These are phyloP conservation scores for Aspergillus amoenus DNA, from an alignment of 2,329 filamentous ascomycete genomes.

Conservation along the genomic window DNA sequence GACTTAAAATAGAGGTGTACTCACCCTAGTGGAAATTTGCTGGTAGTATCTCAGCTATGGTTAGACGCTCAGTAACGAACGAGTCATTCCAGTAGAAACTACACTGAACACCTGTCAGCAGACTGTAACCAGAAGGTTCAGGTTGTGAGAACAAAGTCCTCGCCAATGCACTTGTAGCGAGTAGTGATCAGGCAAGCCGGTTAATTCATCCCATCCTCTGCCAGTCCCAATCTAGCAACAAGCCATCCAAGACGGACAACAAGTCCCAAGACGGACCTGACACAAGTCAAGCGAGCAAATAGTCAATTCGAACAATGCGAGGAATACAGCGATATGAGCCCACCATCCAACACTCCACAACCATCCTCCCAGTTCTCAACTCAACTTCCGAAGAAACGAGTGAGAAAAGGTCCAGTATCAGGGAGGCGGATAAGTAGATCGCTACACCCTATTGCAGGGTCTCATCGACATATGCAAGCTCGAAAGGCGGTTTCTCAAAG, in stretches of 20 bases:
- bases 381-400: conserved; percentile 12
- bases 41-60: neutral
- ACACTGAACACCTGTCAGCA: conserved; percentile 4
- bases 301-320: conserved; percentile 19
- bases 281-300: conserved; percentile 38
- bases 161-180: conserved; percentile 10
- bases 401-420: conserved; percentile 44
- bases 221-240: conserved; percentile 27
- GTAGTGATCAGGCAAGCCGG: conserved; percentile 40
- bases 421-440: conserved; percentile 37
- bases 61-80: neutral
- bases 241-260: conserved; percentile 40
- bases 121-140: neutral
- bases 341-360: conserved; percentile 41
- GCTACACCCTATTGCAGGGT: conserved; percentile 20
- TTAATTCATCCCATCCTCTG: conserved; percentile 47
- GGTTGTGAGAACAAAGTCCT: neutral
- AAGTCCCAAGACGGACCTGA: conserved; percentile 25
- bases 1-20: neutral
- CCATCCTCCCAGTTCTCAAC: conserved; percentile 39
- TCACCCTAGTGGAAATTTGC: neutral
- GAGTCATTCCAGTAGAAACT: neutral
- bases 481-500: conserved; percentile 40
- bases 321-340: conserved; percentile 25
- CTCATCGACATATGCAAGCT: conserved; percentile 23